phyloP scores from a whole-genome alignment of 495 filamentous ascomycete genomes.

The Xylaria cubensis region DNA sequence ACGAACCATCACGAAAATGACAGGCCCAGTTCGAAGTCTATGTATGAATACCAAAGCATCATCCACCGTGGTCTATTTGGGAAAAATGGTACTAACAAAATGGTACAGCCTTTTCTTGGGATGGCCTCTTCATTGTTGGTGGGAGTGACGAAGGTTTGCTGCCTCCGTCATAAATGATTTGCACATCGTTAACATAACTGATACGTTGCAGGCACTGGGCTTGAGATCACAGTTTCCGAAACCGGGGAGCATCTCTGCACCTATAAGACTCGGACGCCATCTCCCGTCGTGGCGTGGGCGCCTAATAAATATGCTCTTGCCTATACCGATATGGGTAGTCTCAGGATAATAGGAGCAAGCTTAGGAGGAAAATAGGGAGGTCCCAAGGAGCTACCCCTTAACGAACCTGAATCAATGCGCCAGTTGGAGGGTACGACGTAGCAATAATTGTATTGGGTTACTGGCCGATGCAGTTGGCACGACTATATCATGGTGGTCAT shows the following conservation, averaged over 20 bases:
- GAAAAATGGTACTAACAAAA: slow-evolving; percentile 28
- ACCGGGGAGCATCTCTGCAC: slow-evolving; percentile 85
- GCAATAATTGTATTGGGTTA: not conserved
- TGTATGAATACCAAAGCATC: slow-evolving; percentile 51
- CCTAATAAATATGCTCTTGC: slow-evolving; percentile 88
- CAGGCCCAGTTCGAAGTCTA: slow-evolving; percentile 81
- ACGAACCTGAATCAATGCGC: not conserved
- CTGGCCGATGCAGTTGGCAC: not conserved
- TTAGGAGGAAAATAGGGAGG: slow-evolving; percentile 47
- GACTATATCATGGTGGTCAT: not conserved
- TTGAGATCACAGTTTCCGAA: slow-evolving; percentile 83
- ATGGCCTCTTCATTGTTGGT: slow-evolving; percentile 85
- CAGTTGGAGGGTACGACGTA: not conserved
- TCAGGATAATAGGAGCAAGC: slow-evolving; percentile 79
- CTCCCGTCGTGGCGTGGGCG: slow-evolving; percentile 84
- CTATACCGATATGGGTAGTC: slow-evolving; percentile 79
- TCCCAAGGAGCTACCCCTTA: not conserved
- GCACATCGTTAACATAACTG: slow-evolving; percentile 25
- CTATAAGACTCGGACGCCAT: slow-evolving; percentile 69
- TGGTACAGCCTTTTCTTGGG: slow-evolving; percentile 74
- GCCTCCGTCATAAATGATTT: slow-evolving; percentile 35
- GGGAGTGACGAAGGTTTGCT: slow-evolving; percentile 79
- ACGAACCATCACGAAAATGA: slow-evolving; percentile 76
- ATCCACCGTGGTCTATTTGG: not conserved
- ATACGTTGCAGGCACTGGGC: slow-evolving; percentile 52